Percentiles rank a stretch among this genome's conserved stretches.
Conservation (phyloP, 176 grass and related monocot genomes). For the Sorghum bicolor region DNA sequence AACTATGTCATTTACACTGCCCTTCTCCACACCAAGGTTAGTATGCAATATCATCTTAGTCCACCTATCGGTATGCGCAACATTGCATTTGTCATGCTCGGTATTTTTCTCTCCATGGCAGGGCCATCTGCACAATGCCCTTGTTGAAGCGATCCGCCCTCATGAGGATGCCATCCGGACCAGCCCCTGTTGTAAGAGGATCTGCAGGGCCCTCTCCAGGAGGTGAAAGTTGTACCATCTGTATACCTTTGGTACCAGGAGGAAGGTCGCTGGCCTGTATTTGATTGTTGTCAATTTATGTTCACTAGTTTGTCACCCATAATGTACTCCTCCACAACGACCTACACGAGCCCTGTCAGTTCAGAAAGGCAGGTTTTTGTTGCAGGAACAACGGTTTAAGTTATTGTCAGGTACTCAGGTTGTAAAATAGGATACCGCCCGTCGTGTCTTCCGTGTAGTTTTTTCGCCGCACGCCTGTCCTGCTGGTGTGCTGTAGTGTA, state of each 20-base stretch:
- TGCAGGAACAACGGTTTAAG: conserved; percentile 19
- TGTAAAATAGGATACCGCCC: conserved; percentile 22
- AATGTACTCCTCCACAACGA: conserved; percentile 35
- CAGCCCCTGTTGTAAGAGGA: conserved; percentile 82
- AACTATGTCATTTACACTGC: conserved; percentile 86
- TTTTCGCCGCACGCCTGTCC: conserved; percentile 18
- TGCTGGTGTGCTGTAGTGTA: conserved; percentile 40
- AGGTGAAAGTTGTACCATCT: conserved; percentile 53
- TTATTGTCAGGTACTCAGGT: conserved; percentile 12
- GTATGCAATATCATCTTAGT: neutral
- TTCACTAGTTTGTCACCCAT: conserved; percentile 37
- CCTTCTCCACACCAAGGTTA: conserved; percentile 65
- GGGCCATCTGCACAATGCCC: conserved; percentile 42
- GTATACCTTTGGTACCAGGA: conserved; percentile 17
- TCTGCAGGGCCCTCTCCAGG: conserved; percentile 59
- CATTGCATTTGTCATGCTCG: neutral
- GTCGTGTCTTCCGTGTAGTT: conserved; percentile 19
- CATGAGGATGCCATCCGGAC: conserved; percentile 64
- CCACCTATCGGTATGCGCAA: neutral
- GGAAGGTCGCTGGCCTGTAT: conserved; percentile 2
- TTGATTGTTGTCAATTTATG: conserved; percentile 41
- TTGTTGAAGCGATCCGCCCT: conserved; percentile 62
- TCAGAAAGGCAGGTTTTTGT: conserved; percentile 34
- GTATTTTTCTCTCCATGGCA: conserved; percentile 24
- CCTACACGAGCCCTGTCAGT: conserved; percentile 26